Evolutionary conservation across 1,284 basidiomycete species (phyloP), one percentile per base, ranked within the genome.

Genomic region (Takashimella tepidaria): DNA sequence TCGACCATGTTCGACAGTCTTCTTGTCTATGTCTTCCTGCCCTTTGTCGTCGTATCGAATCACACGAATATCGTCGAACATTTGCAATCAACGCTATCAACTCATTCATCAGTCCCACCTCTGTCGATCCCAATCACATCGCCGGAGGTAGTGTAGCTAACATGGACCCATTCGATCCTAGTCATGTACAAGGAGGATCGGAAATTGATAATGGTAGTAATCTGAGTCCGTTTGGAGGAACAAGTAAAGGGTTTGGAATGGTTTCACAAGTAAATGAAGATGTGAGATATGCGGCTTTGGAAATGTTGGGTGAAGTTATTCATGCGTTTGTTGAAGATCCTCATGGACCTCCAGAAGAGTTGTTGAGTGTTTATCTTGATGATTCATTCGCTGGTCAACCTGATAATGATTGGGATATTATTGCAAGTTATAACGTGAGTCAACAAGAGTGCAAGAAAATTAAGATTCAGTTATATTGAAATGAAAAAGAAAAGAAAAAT

Each of bases 291-390:
- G 89, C 89, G 1, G 84, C 89, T 1, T 81, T 97, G 31, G 92
- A 98, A 69, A 83, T 90, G 31, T 82, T 97, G 5, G 95, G 93
- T 5, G 93, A 98, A 72, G 83, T 93, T 22, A 84, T 98, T 59
- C 85, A 89, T 71, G 84, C 89, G 4, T 98, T 98, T 70, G 79
- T 83, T 51, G 77, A 82, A 20, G 82, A 84, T 62, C 67, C 72
- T 0, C 53, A 60, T 4, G 88, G 88, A 0, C 87, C 87, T 8
- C 93, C 93, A 1, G 70, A 80, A n/a, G 83, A 90, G 67, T 81
- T 98, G 1, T 69, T 98, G 6, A 79, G 82, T 22, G 80, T 93
- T 51, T 98, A 90, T 73, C 75, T 89, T 45, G 69, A 73, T 44
- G 67, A 73, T 42, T 19, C 31, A 6, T 54, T 56, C 8, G 55